phyloP scores from a whole-genome alignment of 2,329 filamentous ascomycete species.

The Ophiocordyceps camponoti-leonardi region DNA sequence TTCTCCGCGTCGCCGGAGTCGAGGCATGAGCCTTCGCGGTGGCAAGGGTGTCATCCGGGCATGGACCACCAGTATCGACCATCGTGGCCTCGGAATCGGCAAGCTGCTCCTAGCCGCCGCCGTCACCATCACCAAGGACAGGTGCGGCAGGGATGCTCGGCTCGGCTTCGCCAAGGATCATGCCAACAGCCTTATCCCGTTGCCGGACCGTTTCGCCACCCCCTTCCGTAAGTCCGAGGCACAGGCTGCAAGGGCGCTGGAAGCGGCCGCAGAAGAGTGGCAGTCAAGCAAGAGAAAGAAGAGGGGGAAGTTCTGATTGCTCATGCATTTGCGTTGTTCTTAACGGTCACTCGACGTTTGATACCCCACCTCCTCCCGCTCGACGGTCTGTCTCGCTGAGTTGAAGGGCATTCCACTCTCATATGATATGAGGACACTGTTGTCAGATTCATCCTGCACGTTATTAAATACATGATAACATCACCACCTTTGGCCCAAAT shows the following conservation, averaged over 20 bases:
- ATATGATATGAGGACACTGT: no score
- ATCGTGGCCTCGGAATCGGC: slow-evolving; percentile 57
- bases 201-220: slow-evolving; percentile 46
- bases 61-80: slow-evolving; percentile 60
- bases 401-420: no score
- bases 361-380: no score
- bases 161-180: slow-evolving; percentile 62
- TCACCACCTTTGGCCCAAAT: no score
- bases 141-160: slow-evolving; percentile 48
- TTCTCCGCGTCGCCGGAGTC: slow-evolving; percentile 13
- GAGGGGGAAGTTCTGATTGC: slow-evolving; percentile 12
- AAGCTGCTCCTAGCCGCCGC: slow-evolving; percentile 56
- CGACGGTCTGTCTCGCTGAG: no score
- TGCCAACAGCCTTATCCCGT: slow-evolving; percentile 50
- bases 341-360: no score
- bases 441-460: no score
- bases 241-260: slow-evolving; percentile 34
- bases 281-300: slow-evolving; percentile 29
- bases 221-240: slow-evolving; percentile 41
- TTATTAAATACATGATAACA: no score
- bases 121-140: slow-evolving; percentile 47
- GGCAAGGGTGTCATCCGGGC: slow-evolving; percentile 59
- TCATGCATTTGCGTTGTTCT: slow-evolving; percentile 3
- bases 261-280: slow-evolving; percentile 31
- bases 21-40: slow-evolving; percentile 26